Evolutionary conservation across 1,284 basidiomycete species (phyloP).

Genomic region (Abortiporus biennis): DNA sequence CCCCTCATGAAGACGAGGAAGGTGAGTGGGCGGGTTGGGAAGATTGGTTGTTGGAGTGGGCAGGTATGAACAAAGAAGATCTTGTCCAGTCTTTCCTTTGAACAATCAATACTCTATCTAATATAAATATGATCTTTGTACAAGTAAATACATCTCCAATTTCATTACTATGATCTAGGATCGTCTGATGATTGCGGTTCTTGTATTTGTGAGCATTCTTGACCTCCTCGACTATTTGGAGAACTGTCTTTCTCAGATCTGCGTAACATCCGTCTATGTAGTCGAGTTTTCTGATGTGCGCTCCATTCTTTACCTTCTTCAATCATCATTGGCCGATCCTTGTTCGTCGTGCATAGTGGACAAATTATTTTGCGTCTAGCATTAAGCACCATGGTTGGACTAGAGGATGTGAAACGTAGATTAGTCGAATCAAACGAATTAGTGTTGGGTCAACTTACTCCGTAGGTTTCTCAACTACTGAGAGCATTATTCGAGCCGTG

Average conservation of each 20-base stretch:
- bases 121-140: too few relatives aligned
- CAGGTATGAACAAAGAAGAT: slow-evolving; percentile 17
- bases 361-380: slow-evolving; percentile 62
- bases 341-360: slow-evolving; percentile 60
- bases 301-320: slow-evolving; percentile 64
- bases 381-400: slow-evolving; percentile 51
- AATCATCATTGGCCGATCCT: slow-evolving; percentile 67
- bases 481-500: slow-evolving; percentile 46
- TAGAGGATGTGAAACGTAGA: slow-evolving; percentile 20
- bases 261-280: slow-evolving; percentile 33
- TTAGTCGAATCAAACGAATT: slow-evolving; percentile 2
- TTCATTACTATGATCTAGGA: too few relatives aligned
- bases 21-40: slow-evolving; percentile 58
- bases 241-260: too few relatives aligned
- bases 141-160: too few relatives aligned
- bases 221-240: too few relatives aligned
- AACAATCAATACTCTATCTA: too few relatives aligned
- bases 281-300: slow-evolving; percentile 52
- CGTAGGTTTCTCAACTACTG: slow-evolving; percentile 34
- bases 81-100: too few relatives aligned
- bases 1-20: slow-evolving; percentile 17
- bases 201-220: too few relatives aligned
- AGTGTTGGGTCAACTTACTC: slow-evolving; percentile 33
- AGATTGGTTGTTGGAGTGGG: slow-evolving; percentile 41
- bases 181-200: too few relatives aligned